A percentile compares a stretch with the other conserved stretches of the same genome.
phyloP scores from a whole-genome alignment of 108 stramenopile genomes.

The Pseudonitzschia multiseries region DNA sequence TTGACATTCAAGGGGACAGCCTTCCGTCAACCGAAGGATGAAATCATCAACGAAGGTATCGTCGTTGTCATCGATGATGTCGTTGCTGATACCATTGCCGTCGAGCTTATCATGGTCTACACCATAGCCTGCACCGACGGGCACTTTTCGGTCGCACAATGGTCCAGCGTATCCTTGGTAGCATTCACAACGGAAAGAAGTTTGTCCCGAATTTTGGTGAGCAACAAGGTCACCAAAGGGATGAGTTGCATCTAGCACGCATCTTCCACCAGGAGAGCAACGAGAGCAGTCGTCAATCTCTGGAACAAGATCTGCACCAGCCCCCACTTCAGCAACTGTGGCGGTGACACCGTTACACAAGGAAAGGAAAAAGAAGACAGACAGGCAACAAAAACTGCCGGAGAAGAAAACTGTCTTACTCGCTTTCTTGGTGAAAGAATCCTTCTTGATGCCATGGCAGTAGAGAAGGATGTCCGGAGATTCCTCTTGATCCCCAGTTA shows the following conservation, averaged over 20 bases:
- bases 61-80: background rate
- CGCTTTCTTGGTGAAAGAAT: background rate
- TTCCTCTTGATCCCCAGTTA: background rate
- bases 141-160: background rate
- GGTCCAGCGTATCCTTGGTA: background rate
- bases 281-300: background rate
- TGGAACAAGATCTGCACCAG: background rate
- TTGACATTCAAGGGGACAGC: constrained; percentile 4
- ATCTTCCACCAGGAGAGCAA: background rate
- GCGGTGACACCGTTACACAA: background rate
- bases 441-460: background rate
- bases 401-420: background rate
- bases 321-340: background rate
- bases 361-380: background rate
- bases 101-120: background rate
- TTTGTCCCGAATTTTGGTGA: background rate
- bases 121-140: background rate
- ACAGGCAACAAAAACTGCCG: background rate
- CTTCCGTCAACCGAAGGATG: background rate
- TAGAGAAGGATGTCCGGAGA: background rate
- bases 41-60: background rate
- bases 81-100: background rate
- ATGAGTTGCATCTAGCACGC: background rate
- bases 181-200: background rate
- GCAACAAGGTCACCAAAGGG: background rate